Evolutionary conservation across 2,329 filamentous ascomycete genomes (phyloP), one percentile per base, ranked within the genome.

Genomic region (Alternaria solani): DNA sequence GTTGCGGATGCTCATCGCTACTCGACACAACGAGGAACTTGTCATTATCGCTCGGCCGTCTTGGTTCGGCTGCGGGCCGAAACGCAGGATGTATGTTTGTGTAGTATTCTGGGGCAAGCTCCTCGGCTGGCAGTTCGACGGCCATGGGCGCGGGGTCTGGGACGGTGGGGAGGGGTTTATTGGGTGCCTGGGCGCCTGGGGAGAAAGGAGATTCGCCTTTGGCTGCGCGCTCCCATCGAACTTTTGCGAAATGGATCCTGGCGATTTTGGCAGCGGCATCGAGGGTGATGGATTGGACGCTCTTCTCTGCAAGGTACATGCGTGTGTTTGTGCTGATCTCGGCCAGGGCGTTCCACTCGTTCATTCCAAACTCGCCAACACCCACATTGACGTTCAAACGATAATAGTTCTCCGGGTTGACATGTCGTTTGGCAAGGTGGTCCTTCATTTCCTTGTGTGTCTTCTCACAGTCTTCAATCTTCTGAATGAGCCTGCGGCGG

Each of bases 301-400:
- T 88, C 11, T 86, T 84, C 62, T 89, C 89, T 7, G 85, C 82
- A 54, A 99, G 86, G 75, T 98, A 99, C 64, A 90, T 88, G 67
- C 92, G 87, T 0, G 95, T 99, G 74, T 90, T 90, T 14, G 93
- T 97, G 81, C 92, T 97, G 80, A 99, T 98, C 53, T 97, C 94
- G 26, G 92, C 90, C n/a, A 98, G 82, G 4, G 94, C 88, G 71
- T 92, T 88, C 95, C 95, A 99, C 77, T 98, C 95, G 75, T 98
- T 99, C 93, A 99, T 98, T 52, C 92, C 94, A 76, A 97, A 98
- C 75, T 98, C 95, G 54, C 94, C 94, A 3, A 98, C 94, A 1
- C 94, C 95, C 16, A 97, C 89, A 75, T 98, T 94, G 41, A 98
- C 95, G 66, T 99, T 99, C n/a, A 98, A 83, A 7, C 95, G 91